Conservation (phyloP, 345 rosid species). For the Syzygium oleosum region DNA sequence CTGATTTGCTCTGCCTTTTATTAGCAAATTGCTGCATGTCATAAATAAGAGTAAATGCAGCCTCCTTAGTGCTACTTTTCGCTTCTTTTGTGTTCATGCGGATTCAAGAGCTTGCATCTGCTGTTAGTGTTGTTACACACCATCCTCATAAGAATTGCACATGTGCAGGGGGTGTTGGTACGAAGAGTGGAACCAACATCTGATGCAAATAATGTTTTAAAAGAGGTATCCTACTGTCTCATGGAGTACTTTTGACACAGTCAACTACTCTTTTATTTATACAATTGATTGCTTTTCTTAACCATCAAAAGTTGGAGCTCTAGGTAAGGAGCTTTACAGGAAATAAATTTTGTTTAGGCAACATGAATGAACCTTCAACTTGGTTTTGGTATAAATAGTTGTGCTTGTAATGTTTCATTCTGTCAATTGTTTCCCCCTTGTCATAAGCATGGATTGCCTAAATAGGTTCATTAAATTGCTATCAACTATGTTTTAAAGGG, state of each 20-base stretch:
- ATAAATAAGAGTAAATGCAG: neutral
- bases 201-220: constrained; percentile 68
- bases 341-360: neutral
- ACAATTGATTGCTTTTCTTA: neutral
- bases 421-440: neutral
- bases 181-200: constrained; percentile 92
- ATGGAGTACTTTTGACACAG: neutral
- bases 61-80: neutral
- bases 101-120: neutral
- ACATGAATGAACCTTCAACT: neutral
- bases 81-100: neutral
- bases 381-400: neutral
- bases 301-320: neutral
- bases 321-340: neutral
- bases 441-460: neutral
- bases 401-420: neutral
- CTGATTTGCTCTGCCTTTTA: neutral
- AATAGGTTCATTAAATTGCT: neutral
- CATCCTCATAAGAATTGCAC: neutral
- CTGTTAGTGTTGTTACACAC: neutral
- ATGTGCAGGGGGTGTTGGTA: constrained; percentile 83
- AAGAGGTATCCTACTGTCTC: constrained; percentile 48
- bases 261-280: neutral
- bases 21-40: neutral
- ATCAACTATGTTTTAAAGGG: neutral